Base-by-base conservation (phyloP, 2,329 filamentous ascomycete species). In the Aspergillus cejpii region DNA sequence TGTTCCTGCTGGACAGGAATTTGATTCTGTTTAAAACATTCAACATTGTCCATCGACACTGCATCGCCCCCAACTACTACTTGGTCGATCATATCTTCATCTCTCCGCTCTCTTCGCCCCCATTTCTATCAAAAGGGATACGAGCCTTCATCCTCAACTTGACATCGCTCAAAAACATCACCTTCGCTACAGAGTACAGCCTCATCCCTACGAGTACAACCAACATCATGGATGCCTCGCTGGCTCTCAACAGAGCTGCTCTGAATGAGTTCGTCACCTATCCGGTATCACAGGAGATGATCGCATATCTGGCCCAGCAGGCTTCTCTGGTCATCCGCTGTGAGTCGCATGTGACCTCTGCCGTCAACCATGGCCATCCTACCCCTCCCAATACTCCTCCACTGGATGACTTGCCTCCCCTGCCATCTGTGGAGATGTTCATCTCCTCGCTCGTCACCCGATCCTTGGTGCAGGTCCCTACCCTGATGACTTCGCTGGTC, bases 401-500 rank as follows among this genome's bases (percentile, higher is more conserved):
- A 11, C 70, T 77, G 55, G 64, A 74, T 49, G 55, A 57, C 21
- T 53, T 74, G 61, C 58, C 73, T 57, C 54, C 71, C 52, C 52
- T 98, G 24, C 92, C 92, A 2, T 83, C 85, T 0, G 74, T 97
- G 27, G 87, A 95, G 67, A 79, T 83, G 47, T 98, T 97, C 76
- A 97, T 98, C 71, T 84, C 81, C 40, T 88, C 89, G 52, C 78
- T 98, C 23, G 90, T 97, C 50, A 81, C 87, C 62, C 85, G 86
- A 49, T 97, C 91, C 54, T 94, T 96, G 67, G 92, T 97, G 23
- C 91, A 97, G 75, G 90, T 96, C 42, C 87, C 92, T 10, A 98
- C 92, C 6, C 79, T 98, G 56, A 97, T 98, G 92, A 91, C 88
- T 27, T 90, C 90, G 6, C 79, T 98, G 31, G 89, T 97, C 66